Percentiles rank a stretch among this genome's conserved stretches.
Conservation (phyloP, 129 eudicot species). For the Mikania micrantha region DNA sequence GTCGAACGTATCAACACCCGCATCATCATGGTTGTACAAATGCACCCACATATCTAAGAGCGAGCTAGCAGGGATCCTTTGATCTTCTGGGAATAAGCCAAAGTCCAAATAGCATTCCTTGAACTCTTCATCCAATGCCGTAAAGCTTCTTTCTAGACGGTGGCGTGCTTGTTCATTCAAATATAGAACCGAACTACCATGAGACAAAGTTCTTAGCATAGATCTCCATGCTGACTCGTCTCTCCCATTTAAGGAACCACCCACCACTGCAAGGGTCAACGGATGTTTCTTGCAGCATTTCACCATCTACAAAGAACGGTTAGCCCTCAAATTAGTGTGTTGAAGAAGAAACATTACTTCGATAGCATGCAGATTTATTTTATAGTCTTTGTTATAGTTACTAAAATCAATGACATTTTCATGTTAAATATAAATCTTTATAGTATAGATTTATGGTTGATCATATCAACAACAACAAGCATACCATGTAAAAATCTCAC, state of each 20-base stretch:
- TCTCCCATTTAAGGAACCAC: conserved; percentile 27
- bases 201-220: conserved; percentile 10
- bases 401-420: neutral
- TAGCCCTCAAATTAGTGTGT: neutral
- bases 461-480: no score
- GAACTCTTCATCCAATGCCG: conserved; percentile 20
- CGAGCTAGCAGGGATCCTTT: conserved; percentile 32
- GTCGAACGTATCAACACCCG: conserved; percentile 15
- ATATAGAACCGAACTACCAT: conserved; percentile 24
- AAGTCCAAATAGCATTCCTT: conserved; percentile 38
- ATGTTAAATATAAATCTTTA: neutral
- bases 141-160: conserved; percentile 31
- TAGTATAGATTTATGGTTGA: neutral
- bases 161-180: conserved; percentile 8
- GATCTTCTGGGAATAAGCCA: conserved; percentile 39
- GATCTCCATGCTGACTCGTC: conserved; percentile 26
- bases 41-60: conserved; percentile 50
- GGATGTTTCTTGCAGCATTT: conserved; percentile 39
- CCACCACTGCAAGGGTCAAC: conserved; percentile 37
- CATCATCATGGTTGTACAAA: conserved; percentile 27
- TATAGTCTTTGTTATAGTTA: neutral
- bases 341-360: neutral
- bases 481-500: no score
- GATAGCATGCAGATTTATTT: neutral
- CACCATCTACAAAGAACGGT: conserved; percentile 21